phyloP scores from a whole-genome alignment of 1,284 basidiomycete species.

The Leccinum pseudoinsigne region DNA sequence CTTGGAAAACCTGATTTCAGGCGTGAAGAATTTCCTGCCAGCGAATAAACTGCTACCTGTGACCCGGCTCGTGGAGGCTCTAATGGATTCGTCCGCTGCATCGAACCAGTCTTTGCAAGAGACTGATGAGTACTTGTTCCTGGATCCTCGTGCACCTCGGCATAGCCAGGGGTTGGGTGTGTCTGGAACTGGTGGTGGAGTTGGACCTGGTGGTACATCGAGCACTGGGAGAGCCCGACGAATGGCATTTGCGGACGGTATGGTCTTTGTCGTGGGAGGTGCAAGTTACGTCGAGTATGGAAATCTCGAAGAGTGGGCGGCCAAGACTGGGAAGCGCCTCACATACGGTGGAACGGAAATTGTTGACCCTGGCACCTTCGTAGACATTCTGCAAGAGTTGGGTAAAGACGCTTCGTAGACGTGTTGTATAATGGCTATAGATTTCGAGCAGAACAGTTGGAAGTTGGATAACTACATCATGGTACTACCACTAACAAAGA shows the following conservation, averaged over 20 bases:
- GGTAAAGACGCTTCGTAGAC: slow-evolving; percentile 42
- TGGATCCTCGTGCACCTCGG: slow-evolving; percentile 85
- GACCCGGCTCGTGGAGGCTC: slow-evolving; percentile 90
- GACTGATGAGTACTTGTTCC: slow-evolving; percentile 94
- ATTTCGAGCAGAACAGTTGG: slow-evolving; percentile 1
- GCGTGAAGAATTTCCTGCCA: slow-evolving; percentile 98
- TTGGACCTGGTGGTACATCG: slow-evolving; percentile 36
- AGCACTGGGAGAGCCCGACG: slow-evolving; percentile 55
- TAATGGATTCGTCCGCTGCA: slow-evolving; percentile 95
- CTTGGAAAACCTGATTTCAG: slow-evolving; percentile 93
- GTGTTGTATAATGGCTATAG: slow-evolving; percentile 1
- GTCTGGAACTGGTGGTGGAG: slow-evolving; percentile 48
- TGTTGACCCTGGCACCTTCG: slow-evolving; percentile 84
- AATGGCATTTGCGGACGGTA: slow-evolving; percentile 86
- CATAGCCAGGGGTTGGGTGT: slow-evolving; percentile 53
- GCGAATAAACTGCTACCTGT: slow-evolving; percentile 93
- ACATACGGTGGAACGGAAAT: slow-evolving; percentile 98
- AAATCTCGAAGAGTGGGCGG: slow-evolving; percentile 92
- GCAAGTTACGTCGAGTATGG: slow-evolving; percentile 98
- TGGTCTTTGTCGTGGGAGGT: slow-evolving; percentile 96
- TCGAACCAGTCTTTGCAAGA: slow-evolving; percentile 93
- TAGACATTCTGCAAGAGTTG: slow-evolving; percentile 65
- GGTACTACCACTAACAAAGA: slow-evolving; percentile 2
- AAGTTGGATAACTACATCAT: slow-evolving; percentile 1
- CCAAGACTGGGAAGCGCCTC: slow-evolving; percentile 77